Base-by-base conservation (phyloP, 1,139 yeast genomes). In the Taphrina betulina region DNA sequence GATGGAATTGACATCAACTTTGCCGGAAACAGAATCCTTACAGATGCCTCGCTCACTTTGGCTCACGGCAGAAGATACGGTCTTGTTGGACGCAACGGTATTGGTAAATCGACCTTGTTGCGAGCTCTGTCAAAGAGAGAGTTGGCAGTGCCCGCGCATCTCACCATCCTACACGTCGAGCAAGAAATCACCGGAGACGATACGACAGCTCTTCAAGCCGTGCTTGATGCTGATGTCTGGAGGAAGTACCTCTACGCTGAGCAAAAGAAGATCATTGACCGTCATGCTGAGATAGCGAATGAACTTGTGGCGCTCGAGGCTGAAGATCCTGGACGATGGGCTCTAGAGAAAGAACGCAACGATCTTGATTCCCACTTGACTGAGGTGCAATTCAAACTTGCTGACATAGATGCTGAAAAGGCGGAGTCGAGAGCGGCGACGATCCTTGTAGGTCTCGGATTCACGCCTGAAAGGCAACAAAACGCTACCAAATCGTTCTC, bases 191-290 rank as follows among this genome's bases (percentile, higher is more conserved):
- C 81, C 65, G 98, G 98, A 65, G 96, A 92, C 66, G 97, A 90
- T 55, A 83, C 87, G 1, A 71, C 82, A 12, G 99, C 96, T 0
- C 69, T 92, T 57, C 96, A 90, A 70, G 84, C 95, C 64, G 98
- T 92, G 17, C 75, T 92, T 63, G 98, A 92, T 73, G 98, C 99
- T 1, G 99, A 92, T 74, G 99, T 92, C 45, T 92, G 99, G 99
- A 80, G 99, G 71, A 92, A 94, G 71, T 88, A 85, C 63, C 74
- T 92, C 57, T 68, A 92, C 51, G 75, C 75, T 54, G 97, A 92
- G 68, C 95, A 90, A 70, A 69, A 71, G 34, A 81, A 82, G 65
- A 82, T 88, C 57, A 81, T 82, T 60, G 87, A 81, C 60, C 78
- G 96, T 68, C 75, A 90, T 38, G 73, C 72, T 35, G 95, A 85